Percentiles rank a stretch among this genome's conserved stretches.
Conservation (phyloP, 2,329 filamentous ascomycete genomes). For the Rhynchosporium agropyri region DNA sequence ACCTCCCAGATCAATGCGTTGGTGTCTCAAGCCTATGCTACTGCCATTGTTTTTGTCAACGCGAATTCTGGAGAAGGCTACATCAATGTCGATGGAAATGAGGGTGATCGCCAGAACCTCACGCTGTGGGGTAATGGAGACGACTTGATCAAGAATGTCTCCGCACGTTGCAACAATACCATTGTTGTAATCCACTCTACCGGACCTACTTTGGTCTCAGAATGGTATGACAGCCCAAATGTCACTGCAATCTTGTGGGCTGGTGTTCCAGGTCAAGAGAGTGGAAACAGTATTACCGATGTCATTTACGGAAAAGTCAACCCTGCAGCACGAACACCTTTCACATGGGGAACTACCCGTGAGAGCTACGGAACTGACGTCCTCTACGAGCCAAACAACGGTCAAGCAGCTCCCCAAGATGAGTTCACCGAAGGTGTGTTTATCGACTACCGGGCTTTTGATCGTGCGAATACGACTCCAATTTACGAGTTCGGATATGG, state of each 20-base stretch:
- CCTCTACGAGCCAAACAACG: constrained; percentile 64
- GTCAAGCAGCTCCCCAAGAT: constrained; percentile 65
- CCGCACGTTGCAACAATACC: constrained; percentile 79
- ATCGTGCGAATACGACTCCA: constrained; percentile 63
- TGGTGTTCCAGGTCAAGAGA: constrained; percentile 80
- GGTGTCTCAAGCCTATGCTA: constrained; percentile 63
- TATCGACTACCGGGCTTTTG: constrained; percentile 80
- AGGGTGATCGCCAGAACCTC: constrained; percentile 88
- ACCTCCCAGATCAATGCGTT: constrained; percentile 68
- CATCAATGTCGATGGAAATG: constrained; percentile 79
- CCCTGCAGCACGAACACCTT: constrained; percentile 75
- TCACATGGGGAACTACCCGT: constrained; percentile 73
- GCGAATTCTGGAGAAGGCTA: constrained; percentile 85
- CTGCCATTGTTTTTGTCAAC: constrained; percentile 87
- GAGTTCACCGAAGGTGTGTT: constrained; percentile 78
- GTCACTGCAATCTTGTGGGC: constrained; percentile 84
- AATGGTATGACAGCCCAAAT: constrained; percentile 76
- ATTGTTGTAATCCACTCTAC: constrained; percentile 88
- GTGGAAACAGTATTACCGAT: constrained; percentile 76
- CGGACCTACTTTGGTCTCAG: constrained; percentile 75
- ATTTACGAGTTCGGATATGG: constrained; percentile 83
- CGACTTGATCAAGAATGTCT: constrained; percentile 77
- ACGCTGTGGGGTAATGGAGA: constrained; percentile 88
- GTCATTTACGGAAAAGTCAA: constrained; percentile 83
- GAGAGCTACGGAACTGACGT: constrained; percentile 49